Percentiles rank a stretch among this genome's conserved stretches.
phyloP scores from a whole-genome alignment of 192 early-diverging fungal genomes.

The Umbelopsis sp. region DNA sequence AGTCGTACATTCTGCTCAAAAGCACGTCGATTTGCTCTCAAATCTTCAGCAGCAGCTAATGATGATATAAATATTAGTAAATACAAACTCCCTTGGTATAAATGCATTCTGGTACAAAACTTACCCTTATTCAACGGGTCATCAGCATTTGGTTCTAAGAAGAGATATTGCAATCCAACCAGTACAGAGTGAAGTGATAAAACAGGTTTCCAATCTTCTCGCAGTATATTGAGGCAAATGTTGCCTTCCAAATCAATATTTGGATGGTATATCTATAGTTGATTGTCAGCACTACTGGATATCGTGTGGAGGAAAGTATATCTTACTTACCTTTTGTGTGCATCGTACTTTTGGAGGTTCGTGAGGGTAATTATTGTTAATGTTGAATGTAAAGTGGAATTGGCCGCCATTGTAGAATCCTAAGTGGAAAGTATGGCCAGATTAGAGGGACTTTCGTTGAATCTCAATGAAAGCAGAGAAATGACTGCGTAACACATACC shows the following conservation, averaged over 20 bases:
- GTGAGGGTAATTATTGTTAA: slow-evolving; percentile 91
- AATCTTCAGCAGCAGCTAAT: slow-evolving; percentile 80
- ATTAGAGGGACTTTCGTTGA: not conserved
- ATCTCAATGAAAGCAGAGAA: not conserved
- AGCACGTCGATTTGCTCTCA: slow-evolving; percentile 64
- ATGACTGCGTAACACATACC: slow-evolving; percentile 44
- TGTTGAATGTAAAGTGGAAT: slow-evolving; percentile 82
- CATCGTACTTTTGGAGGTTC: slow-evolving; percentile 93
- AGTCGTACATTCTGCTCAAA: slow-evolving; percentile 79
- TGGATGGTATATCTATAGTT: slow-evolving; percentile 88
- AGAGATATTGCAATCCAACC: slow-evolving; percentile 90
- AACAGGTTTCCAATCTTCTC: slow-evolving; percentile 99
- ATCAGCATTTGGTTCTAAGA: slow-evolving; percentile 93
- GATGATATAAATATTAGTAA: not conserved
- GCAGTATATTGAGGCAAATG: slow-evolving; percentile 94
- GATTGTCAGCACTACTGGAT: not conserved
- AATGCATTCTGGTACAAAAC: not conserved
- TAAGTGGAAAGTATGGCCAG: not conserved
- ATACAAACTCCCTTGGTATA: not conserved
- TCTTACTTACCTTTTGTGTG: slow-evolving; percentile 70
- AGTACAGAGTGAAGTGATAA: slow-evolving; percentile 88
- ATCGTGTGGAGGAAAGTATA: not conserved
- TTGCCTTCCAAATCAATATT: slow-evolving; percentile 98
- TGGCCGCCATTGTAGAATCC: slow-evolving; percentile 85
- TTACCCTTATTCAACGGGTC: slow-evolving; percentile 96